A percentile compares a stretch with the other conserved stretches of the same genome.
These are phyloP conservation scores for Pseudocercospora ulei DNA, from an alignment of 2,329 filamentous ascomycete genomes.

Conservation along the genomic window DNA sequence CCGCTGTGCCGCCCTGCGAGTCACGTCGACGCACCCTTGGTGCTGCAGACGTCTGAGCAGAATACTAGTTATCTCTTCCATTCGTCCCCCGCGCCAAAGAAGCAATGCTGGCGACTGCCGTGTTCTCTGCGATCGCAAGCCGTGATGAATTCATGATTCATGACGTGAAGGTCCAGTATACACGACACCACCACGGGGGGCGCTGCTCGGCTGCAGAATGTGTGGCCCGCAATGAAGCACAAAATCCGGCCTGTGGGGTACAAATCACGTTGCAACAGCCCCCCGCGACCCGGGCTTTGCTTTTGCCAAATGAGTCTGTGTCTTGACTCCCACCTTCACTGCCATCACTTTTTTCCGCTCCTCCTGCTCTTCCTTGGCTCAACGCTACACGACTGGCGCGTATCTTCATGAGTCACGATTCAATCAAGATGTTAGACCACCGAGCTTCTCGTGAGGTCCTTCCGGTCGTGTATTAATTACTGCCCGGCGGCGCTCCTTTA, in stretches of 20 bases:
- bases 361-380: neutral
- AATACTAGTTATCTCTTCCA: too few relatives aligned
- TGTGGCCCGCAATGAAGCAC: constrained; percentile 11
- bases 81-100: too few relatives aligned
- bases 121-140: too few relatives aligned
- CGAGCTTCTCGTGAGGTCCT: too few relatives aligned
- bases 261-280: too few relatives aligned
- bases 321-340: neutral
- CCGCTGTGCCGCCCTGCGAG: constrained; percentile 11
- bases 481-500: too few relatives aligned
- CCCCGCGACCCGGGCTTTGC: too few relatives aligned
- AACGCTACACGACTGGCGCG: neutral
- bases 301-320: constrained; percentile 9
- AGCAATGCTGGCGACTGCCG: too few relatives aligned
- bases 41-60: constrained; percentile 11
- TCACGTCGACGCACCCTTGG: constrained; percentile 14
- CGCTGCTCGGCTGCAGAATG: constrained; percentile 14
- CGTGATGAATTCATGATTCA: constrained; percentile 8
- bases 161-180: constrained; percentile 10
- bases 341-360: neutral
- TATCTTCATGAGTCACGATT: constrained; percentile 2
- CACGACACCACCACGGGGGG: constrained; percentile 9
- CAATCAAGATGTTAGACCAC: too few relatives aligned
- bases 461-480: too few relatives aligned
- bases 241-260: constrained; percentile 9